Base-by-base conservation (phyloP, 371 early-diverging fungal genomes). In the Saksenaea oblongispora region DNA sequence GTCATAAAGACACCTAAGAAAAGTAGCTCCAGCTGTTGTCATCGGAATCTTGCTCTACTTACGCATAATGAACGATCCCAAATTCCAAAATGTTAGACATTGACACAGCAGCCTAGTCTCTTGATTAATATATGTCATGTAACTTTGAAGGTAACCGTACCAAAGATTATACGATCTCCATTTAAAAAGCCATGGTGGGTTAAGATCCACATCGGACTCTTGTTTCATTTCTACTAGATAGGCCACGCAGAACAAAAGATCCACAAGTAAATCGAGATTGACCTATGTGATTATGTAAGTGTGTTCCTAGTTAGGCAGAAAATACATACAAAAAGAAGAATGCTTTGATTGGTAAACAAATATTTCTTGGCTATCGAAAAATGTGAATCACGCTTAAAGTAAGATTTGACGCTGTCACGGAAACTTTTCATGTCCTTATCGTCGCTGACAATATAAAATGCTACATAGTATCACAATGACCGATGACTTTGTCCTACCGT, bases 181-280 rank as follows among this genome's bases (percentile, higher is more conserved):
- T 37, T 84, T 84, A 72, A 82, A 89, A 35, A 91, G 66, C 86
- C 87, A 89, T 1, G 62, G 62, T 17, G 91, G 91, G 7, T 67
- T 39, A 9, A 72, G 68, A 39, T 73, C 73, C 47, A 74, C 74
- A 66, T 71, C 74, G 24, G 75, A 73, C 18, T 84, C 82, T 58
- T 76, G 78, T 63, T 90, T 84, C 55, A 88, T 79, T 53, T 91
- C 91, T 7, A 84, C 72, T 13, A 90, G 67, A 65, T 91, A 91
- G 13, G 88, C 76, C n/a, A 85, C 63, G 63, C 89, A 89, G 54
- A 89, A 84, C 13, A 89, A 55, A 0, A 84, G 44, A 67, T 91
- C 91, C 0, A 87, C 86, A 3, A 80, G 39, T 62, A 87, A 67
- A 60, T 87, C 87, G 53, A 79, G 70, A 58, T 83, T 80, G 31